Percentiles rank a stretch among this genome's conserved stretches.
Conservation (phyloP, 805 yeast species). For the Spathaspora sp. region DNA sequence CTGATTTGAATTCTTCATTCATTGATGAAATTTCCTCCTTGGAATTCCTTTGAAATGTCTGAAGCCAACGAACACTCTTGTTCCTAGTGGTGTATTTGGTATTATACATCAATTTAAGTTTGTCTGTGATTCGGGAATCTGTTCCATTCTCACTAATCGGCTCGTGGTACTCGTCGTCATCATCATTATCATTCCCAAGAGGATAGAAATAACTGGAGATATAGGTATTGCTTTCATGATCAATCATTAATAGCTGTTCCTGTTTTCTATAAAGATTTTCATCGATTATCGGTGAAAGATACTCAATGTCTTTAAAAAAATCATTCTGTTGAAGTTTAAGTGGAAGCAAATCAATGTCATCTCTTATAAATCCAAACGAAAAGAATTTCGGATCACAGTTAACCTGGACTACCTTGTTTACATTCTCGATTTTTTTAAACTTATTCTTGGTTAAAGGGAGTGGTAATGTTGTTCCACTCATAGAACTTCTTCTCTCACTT, state of each 20-base stretch:
- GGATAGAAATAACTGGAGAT: constrained; percentile 27
- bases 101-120: constrained; percentile 9
- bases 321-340: constrained; percentile 46
- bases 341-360: constrained; percentile 59
- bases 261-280: constrained; percentile 32
- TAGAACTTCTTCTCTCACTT: constrained; percentile 22
- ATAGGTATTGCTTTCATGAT: constrained; percentile 23
- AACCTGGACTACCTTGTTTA: constrained; percentile 62
- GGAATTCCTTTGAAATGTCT: constrained; percentile 14
- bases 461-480: constrained; percentile 26
- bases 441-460: constrained; percentile 37
- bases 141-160: constrained; percentile 6
- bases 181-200: constrained; percentile 9
- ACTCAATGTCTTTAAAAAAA: constrained; percentile 50
- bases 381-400: constrained; percentile 61
- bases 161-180: constrained; percentile 10
- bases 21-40: constrained; percentile 3
- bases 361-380: constrained; percentile 65
- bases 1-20: constrained; percentile 8
- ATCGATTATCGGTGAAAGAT: constrained; percentile 47
- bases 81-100: constrained; percentile 13
- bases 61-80: constrained; percentile 10
- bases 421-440: constrained; percentile 48
- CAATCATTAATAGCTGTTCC: constrained; percentile 35
- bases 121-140: constrained; percentile 16